Evolutionary conservation across 208 protist genomes (phyloP), one percentile per base, ranked within the genome.

Genomic region (Leishmania gerbilli): DNA sequence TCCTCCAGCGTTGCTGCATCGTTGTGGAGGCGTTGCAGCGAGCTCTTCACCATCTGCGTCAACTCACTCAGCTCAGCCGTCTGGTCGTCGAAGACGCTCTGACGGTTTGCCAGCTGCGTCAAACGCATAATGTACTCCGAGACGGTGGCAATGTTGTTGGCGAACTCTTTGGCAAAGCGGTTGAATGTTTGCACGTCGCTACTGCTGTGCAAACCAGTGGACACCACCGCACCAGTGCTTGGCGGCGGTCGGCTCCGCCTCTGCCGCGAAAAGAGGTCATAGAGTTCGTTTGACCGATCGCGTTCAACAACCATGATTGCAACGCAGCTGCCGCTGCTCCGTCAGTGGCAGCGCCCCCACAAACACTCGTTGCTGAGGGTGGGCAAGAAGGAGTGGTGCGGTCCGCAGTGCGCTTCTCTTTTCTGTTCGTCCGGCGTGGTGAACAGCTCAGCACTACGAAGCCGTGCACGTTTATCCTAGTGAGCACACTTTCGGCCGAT

Each of bases 41-140:
- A 93, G 27, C 85, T 83, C 76, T 97, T 97, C 6, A 97, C 91
- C 75, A 95, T 86, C 65, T 95, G 88, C 55, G 95, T 96, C 19
- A 97, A 82, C 19, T 80, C 84, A 76, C 88, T 92, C 67, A 98
- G 90, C 72, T 98, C 92, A 0, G 84, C 87, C 7, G 94, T 90
- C 49, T 96, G 93, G 79, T 98, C 95, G 56, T 98, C 93, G 91
- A 98, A 98, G 31, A 98, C 92, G 79, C 85, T 96, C 74, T 96
- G 93, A 0, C 86, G 90, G 27, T 91, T 88, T 21, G 89, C 94
- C 6, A 98, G 82, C 86, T 96, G 92, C 7, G 93, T 91, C 34
- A 98, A 81, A 1, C 91, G 92, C 88, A 93, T 91, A 62, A 98
- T 96, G 62, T 88, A 91, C 71, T 96, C 92, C 0, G 94, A 95